Percentiles rank a stretch among this genome's conserved stretches.
Evolutionary conservation across 345 rosid species (phyloP).

Genomic region (Lepidium aucheri): DNA sequence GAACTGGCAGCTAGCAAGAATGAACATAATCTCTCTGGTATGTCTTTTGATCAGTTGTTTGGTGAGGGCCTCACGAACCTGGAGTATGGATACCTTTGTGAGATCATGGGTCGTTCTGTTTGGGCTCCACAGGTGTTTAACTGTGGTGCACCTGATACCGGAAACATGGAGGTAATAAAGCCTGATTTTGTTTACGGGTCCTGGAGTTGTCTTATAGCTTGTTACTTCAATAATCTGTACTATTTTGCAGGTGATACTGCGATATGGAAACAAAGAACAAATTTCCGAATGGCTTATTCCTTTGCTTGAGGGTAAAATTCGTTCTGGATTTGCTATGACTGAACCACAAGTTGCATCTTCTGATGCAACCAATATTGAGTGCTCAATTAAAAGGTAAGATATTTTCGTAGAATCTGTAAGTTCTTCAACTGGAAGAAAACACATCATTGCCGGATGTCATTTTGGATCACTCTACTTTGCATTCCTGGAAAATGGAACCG

Average conservation of each 20-base stretch:
- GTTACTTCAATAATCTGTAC: not conserved
- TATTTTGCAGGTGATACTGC: constrained; percentile 56
- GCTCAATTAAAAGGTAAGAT: constrained; percentile 74
- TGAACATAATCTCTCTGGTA: constrained; percentile 19
- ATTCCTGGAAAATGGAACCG: not conserved
- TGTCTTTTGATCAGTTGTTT: constrained; percentile 40
- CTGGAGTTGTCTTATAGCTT: not conserved
- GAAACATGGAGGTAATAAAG: constrained; percentile 91
- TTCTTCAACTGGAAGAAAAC: not conserved
- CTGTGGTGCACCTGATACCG: constrained; percentile 98
- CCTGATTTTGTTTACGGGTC: not conserved
- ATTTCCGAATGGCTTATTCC: constrained; percentile 83
- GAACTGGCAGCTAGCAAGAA: constrained; percentile 45
- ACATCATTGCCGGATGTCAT: not conserved
- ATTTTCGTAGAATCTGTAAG: not conserved
- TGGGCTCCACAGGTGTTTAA: constrained; percentile 98
- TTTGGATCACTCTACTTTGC: not conserved
- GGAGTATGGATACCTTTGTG: constrained; percentile 95
- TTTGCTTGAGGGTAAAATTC: constrained; percentile 80
- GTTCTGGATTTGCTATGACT: constrained; percentile 99
- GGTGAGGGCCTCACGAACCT: constrained; percentile 95
- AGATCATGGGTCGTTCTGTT: constrained; percentile 90
- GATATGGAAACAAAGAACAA: constrained; percentile 90
- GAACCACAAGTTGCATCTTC: constrained; percentile 99
- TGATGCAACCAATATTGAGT: constrained; percentile 96